Evolutionary conservation across 257 asterid species (phyloP).

Genomic region (Striga asiatica): DNA sequence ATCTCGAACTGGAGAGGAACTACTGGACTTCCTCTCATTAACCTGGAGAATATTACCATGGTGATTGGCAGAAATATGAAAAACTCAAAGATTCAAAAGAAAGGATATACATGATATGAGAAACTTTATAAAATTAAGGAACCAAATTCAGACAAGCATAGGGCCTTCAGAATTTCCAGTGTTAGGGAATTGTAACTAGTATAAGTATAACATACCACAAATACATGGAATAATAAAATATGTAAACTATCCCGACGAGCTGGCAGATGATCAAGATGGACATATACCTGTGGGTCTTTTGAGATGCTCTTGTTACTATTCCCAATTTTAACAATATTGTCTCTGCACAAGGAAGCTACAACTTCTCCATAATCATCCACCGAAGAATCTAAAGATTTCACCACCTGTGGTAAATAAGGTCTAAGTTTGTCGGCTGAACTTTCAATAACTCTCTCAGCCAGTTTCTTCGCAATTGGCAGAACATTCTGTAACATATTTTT

Average conservation of each 20-base stretch:
- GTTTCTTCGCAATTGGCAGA: conserved; percentile 47
- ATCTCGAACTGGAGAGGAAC: conserved; percentile 24
- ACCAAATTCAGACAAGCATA: background rate
- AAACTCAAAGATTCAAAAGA: background rate
- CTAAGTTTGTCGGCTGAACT: conserved; percentile 59
- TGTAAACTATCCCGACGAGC: too few relatives aligned
- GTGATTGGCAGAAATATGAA: background rate
- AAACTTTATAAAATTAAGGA: background rate
- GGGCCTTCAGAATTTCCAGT: background rate
- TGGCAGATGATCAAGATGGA: too few relatives aligned
- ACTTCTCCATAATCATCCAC: conserved; percentile 52
- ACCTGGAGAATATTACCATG: conserved; percentile 17
- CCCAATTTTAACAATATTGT: conserved; percentile 24
- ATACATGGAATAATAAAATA: too few relatives aligned
- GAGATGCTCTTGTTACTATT: conserved; percentile 27
- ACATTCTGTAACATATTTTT: conserved; percentile 37
- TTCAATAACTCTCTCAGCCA: conserved; percentile 66
- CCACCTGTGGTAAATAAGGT: conserved; percentile 54
- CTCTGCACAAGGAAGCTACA: conserved; percentile 45
- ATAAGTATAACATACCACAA: conserved; percentile 2
- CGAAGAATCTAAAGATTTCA: conserved; percentile 38
- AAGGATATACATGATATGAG: background rate
- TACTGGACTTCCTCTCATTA: conserved; percentile 20
- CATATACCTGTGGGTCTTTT: conserved; percentile 41
- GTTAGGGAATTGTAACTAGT: too few relatives aligned